These are phyloP conservation scores for Amoeboradix gromovi DNA, from an alignment of 371 early-diverging fungal genomes.

Conservation along the genomic window DNA sequence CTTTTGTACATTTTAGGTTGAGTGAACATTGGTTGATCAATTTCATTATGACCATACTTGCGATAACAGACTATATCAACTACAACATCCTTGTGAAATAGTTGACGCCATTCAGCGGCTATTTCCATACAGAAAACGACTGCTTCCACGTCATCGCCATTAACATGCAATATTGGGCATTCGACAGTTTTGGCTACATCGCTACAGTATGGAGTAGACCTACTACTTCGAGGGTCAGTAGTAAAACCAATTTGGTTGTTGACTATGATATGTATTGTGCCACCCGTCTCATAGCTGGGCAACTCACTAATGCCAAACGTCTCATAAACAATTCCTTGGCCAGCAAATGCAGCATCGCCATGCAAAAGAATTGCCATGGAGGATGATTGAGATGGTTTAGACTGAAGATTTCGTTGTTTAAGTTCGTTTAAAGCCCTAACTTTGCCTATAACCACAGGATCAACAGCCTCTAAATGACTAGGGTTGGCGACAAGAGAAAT, in stretches of 20 bases:
- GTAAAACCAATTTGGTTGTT: slow-evolving; percentile 96
- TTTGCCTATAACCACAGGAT: slow-evolving; percentile 81
- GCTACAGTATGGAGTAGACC: slow-evolving; percentile 60
- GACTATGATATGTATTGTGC: slow-evolving; percentile 74
- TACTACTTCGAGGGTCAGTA: slow-evolving; percentile 60
- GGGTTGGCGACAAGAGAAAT: slow-evolving; percentile 72
- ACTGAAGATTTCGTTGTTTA: slow-evolving; percentile 25
- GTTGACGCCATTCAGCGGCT: slow-evolving; percentile 61
- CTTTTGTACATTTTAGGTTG: slow-evolving; percentile 82
- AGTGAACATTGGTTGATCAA: slow-evolving; percentile 86
- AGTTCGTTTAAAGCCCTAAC: slow-evolving; percentile 68
- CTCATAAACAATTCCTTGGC: slow-evolving; percentile 78
- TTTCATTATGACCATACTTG: slow-evolving; percentile 84
- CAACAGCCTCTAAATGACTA: slow-evolving; percentile 81
- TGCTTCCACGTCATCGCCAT: slow-evolving; percentile 76
- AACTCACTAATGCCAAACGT: slow-evolving; percentile 67
- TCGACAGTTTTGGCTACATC: slow-evolving; percentile 82
- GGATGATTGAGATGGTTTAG: slow-evolving; percentile 50
- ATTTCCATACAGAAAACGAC: slow-evolving; percentile 50
- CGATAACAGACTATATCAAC: slow-evolving; percentile 74
- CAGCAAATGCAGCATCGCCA: slow-evolving; percentile 88
- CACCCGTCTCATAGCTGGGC: slow-evolving; percentile 68
- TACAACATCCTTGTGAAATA: slow-evolving; percentile 71
- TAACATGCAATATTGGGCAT: slow-evolving; percentile 80
- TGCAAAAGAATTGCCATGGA: slow-evolving; percentile 71